Evolutionary conservation across 2,329 filamentous ascomycete species (phyloP).

Genomic region (Cladosporium sp.): DNA sequence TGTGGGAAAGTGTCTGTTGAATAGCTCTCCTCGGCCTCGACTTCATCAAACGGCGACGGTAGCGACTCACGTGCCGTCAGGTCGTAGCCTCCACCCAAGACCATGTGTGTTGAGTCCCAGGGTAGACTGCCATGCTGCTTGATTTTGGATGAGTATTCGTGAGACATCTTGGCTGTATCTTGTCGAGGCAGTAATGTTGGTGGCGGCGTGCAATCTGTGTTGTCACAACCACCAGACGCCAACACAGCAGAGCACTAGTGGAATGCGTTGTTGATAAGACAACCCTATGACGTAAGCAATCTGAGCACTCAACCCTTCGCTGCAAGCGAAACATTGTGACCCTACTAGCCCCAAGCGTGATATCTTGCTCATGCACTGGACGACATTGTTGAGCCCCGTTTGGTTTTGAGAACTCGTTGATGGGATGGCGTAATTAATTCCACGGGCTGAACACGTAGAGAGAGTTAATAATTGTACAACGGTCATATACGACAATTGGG

Average conservation of each 20-base stretch:
- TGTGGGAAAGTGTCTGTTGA: conserved; percentile 9
- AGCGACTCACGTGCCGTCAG: neutral
- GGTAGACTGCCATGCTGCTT: conserved; percentile 13
- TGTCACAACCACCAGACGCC: neutral
- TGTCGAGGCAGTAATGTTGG: neutral
- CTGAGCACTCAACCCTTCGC: neutral
- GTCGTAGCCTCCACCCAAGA: conserved; percentile 12
- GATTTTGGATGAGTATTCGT: conserved; percentile 1
- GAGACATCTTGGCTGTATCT: neutral
- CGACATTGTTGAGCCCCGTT: neutral
- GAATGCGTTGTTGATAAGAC: no score
- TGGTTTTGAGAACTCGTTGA: neutral
- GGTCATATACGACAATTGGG: neutral
- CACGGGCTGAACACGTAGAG: neutral
- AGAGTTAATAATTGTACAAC: neutral
- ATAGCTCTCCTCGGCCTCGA: conserved; percentile 11
- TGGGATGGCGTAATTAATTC: neutral
- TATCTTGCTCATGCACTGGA: neutral
- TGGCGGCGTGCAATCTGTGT: neutral
- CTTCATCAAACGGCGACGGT: conserved; percentile 10
- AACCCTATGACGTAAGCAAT: neutral
- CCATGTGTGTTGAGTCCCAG: conserved; percentile 7
- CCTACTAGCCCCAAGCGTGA: neutral
- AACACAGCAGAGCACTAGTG: neutral
- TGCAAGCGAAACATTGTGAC: neutral